phyloP scores from a whole-genome alignment of 106 monocot genomes.

The Gastrodia elata region DNA sequence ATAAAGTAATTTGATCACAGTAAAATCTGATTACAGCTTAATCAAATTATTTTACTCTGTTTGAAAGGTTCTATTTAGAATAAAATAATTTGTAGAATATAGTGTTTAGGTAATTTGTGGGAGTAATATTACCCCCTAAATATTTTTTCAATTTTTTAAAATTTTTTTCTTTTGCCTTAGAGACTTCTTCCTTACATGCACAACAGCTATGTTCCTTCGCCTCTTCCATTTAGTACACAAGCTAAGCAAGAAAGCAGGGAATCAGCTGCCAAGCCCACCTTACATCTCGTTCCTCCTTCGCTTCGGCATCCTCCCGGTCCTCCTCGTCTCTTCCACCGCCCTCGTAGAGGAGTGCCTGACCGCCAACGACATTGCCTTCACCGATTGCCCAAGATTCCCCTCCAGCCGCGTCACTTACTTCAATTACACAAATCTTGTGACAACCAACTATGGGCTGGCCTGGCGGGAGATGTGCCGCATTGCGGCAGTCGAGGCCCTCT shows the following conservation, averaged over 20 bases:
- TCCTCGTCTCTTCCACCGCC: slow-evolving; percentile 8
- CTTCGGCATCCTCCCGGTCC: slow-evolving; percentile 10
- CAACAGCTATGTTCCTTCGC: neutral
- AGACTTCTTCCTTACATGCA: too few relatives aligned
- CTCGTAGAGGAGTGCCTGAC: slow-evolving; percentile 12
- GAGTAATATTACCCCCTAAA: too few relatives aligned
- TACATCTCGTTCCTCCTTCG: slow-evolving; percentile 3
- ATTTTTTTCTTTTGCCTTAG: too few relatives aligned
- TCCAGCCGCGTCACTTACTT: neutral
- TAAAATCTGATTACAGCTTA: too few relatives aligned
- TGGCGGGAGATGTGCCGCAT: slow-evolving; percentile 7
- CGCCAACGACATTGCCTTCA: slow-evolving; percentile 11
- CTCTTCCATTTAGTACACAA: neutral
- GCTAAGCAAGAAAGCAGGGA: neutral
- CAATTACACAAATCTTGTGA: neutral
- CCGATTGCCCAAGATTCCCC: slow-evolving; percentile 3
- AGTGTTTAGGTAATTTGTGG: too few relatives aligned
- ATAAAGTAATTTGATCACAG: too few relatives aligned
- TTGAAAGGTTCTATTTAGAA: too few relatives aligned
- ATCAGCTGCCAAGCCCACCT: neutral
- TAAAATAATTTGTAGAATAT: too few relatives aligned
- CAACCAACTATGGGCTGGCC: neutral
- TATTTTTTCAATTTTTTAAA: too few relatives aligned
- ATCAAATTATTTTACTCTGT: too few relatives aligned
- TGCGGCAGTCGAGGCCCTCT: neutral